Base-by-base conservation (phyloP, 73 alveolate species). In the Breviolum minutum region DNA sequence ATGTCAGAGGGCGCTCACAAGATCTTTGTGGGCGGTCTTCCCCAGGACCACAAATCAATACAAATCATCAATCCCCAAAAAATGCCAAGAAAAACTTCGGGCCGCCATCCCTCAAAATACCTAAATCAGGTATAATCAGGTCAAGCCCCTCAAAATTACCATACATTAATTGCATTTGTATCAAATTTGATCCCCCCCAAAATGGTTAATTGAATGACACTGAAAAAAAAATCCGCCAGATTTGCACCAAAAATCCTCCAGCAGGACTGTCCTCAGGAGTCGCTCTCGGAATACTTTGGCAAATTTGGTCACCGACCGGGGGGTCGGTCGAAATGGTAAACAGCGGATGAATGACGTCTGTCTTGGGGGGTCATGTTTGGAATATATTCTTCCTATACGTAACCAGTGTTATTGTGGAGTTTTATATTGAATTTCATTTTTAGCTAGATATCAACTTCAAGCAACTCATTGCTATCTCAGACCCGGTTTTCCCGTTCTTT, bases 1-100 rank as follows among this genome's bases (percentile, higher is more conserved):
- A 92, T 92, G 98, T 80, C 73, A 54, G 98, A 92, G 63, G 87
- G 61, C 40, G 76, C 27, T 54, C 29, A 64, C 79, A 92, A 92
- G 98, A 74, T 92, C 98, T 92, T 92, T n/a, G 98, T 92, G 61
- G 98, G 98, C 81, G 98, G 98, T 20, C 90, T 92, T 10, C 98
- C 98, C 90, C 98, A 92, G 98, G 98, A 74, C 84, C 27, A 40
- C 32, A 27, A 30, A 16, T 71, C 12, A 74, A 70, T 13, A 40
- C 32, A 27, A 30, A 16, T 71, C 12, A 30, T 71, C 40, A 8
- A 8, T 71, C 29, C 32, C n/a, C n/a, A n/a, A 20, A 71, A 20
- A 12, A 20, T 20, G 26, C 26, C 14, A 70, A 17, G 80, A 71
- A 20, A 71, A 22, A 29, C 60, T 73, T 10, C 54, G n/a, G n/a